Conservation (phyloP, 352 stramenopile species). For the Pelagophyceae sp. region DNA sequence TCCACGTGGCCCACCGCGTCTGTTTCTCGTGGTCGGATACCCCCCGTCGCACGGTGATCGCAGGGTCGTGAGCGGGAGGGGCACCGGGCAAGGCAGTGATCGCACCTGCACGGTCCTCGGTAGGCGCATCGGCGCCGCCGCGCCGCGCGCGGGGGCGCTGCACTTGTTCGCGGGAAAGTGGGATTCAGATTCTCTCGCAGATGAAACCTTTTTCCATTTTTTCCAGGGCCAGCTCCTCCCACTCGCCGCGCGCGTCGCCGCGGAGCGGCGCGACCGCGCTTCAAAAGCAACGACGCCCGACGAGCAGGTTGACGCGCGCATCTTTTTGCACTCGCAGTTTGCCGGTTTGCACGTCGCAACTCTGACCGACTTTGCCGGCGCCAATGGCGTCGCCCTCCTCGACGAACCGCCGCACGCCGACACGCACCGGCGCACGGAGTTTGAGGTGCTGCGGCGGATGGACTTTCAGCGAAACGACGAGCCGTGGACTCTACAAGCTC, state of each 20-base stretch:
- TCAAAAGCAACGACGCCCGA: background rate
- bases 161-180: background rate
- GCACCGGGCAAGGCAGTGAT: no score
- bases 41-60: no score
- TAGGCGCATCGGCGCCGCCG: no score
- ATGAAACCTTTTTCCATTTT: background rate
- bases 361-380: background rate
- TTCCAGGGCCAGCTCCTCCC: background rate
- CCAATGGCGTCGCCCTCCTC: background rate
- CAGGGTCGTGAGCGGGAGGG: no score
- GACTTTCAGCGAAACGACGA: background rate
- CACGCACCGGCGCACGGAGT: background rate
- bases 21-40: background rate
- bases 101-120: no score
- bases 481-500: background rate
- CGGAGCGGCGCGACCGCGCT: no score
- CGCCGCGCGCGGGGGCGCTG: no score
- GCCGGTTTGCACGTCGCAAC: background rate
- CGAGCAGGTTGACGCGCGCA: background rate
- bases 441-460: background rate
- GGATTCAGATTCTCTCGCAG: background rate
- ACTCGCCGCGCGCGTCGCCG: background rate
- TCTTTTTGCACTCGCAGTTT: background rate
- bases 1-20: background rate
- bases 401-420: background rate